A percentile compares a stretch with the other conserved stretches of the same genome.
Conservation (phyloP, 768 basidiomycete species). For the Amanita exitialis region DNA sequence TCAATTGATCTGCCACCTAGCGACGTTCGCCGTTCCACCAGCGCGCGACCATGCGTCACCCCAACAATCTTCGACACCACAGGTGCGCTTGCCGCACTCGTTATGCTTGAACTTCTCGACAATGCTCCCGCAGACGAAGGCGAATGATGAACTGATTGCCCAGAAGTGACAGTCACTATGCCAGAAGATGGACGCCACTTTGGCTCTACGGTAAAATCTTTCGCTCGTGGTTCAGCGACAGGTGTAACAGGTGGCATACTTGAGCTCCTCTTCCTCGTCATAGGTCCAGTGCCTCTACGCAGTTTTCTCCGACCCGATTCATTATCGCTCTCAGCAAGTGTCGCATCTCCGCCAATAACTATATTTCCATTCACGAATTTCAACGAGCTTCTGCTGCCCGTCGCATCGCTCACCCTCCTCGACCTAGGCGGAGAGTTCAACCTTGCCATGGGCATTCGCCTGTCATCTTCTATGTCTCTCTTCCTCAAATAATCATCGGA, state of each 20-base stretch:
- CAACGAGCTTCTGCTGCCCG: not conserved
- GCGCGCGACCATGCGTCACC: conserved; percentile 13
- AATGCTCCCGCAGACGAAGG: conserved; percentile 7
- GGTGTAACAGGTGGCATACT: conserved; percentile 9
- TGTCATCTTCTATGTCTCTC: not conserved
- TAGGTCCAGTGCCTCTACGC: conserved; percentile 1
- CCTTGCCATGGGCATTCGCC: not conserved
- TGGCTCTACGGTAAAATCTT: not conserved
- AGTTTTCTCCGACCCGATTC: not conserved
- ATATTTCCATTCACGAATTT: not conserved
- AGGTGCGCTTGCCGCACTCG: conserved; percentile 21
- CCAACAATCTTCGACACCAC: conserved; percentile 6
- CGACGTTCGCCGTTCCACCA: conserved; percentile 10
- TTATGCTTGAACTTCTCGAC: conserved; percentile 21
- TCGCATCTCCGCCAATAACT: not conserved
- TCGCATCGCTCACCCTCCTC: not conserved
- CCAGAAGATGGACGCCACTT: not conserved
- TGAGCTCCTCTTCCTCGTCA: conserved; percentile 10
- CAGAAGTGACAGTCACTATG: not conserved
- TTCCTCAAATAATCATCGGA: conserved; percentile 17
- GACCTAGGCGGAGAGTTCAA: conserved; percentile 1
- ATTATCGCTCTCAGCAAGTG: not conserved
- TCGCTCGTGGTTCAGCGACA: not conserved
- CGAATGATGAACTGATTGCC: not conserved
- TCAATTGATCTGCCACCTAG: not conserved